Percentiles rank a stretch among this genome's conserved stretches.
phyloP scores from a whole-genome alignment of 257 asterid genomes.

The Apocynum venetum region DNA sequence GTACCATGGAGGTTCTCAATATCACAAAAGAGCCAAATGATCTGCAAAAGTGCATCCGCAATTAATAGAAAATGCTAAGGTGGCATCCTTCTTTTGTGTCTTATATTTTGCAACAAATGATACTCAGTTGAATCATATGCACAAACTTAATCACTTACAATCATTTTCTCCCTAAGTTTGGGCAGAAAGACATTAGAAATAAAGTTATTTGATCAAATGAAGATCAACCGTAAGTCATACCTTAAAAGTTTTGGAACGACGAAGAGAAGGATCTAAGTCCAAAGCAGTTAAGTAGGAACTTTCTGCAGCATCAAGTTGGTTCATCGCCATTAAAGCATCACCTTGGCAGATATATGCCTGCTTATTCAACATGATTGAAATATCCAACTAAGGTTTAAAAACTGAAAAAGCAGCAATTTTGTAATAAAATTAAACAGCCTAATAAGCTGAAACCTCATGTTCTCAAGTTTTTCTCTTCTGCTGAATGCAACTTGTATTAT shows the following conservation, averaged over 20 bases:
- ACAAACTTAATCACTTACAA: not conserved
- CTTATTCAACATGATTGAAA: conserved; percentile 4
- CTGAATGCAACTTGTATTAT: not conserved
- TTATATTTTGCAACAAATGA: not conserved
- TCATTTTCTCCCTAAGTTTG: not conserved
- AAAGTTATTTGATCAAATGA: not conserved
- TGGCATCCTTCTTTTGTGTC: not conserved
- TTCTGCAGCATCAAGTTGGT: conserved; percentile 52
- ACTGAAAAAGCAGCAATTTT: not conserved
- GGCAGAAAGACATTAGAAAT: not conserved
- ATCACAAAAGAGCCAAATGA: not conserved
- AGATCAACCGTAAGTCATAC: conserved; percentile 22
- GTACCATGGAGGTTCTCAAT: not conserved
- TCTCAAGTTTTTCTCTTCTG: not conserved
- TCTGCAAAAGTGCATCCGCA: not conserved
- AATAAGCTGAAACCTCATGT: not conserved
- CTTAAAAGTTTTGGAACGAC: conserved; percentile 81
- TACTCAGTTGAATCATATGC: not conserved
- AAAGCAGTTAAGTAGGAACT: conserved; percentile 65
- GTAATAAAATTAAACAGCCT: no score
- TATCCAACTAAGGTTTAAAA: not conserved
- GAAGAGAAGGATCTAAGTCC: conserved; percentile 66
- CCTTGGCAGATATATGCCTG: conserved; percentile 84
- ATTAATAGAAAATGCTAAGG: not conserved
- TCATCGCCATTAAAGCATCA: conserved; percentile 71